Conservation (phyloP, 176 grass and related monocot genomes). For the Avena atlantica region DNA sequence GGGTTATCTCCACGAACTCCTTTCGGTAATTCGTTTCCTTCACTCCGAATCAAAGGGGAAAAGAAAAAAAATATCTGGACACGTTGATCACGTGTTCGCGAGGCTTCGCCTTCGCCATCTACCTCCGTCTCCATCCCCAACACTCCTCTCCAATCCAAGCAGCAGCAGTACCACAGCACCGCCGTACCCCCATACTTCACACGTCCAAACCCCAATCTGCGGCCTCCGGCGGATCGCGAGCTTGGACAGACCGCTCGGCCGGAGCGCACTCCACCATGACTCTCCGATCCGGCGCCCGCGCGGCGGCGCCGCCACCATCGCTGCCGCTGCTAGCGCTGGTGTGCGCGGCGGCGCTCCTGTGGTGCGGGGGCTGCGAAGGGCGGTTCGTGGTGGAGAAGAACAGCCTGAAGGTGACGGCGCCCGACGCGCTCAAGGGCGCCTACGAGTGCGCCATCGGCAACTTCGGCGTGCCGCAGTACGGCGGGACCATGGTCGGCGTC, state of each 20-base stretch:
- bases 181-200: not conserved
- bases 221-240: not conserved
- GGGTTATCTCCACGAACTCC: not conserved
- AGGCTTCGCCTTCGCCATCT: constrained; percentile 19
- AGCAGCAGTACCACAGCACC: not conserved
- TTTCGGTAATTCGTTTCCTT: not conserved
- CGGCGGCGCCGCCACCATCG: not conserved
- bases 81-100: constrained; percentile 26
- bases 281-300: not conserved
- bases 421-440: constrained; percentile 60
- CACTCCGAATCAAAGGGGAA: not conserved
- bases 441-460: constrained; percentile 88
- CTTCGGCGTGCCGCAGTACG: constrained; percentile 79
- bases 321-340: constrained; percentile 40
- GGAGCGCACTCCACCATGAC: constrained; percentile 21
- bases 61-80: not conserved
- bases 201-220: not conserved
- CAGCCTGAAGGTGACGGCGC: constrained; percentile 73
- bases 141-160: constrained; percentile 1
- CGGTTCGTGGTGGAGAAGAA: constrained; percentile 85
- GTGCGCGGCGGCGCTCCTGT: constrained; percentile 50
- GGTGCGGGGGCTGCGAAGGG: constrained; percentile 43
- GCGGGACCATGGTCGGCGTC: constrained; percentile 76
- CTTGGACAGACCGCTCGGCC: not conserved
- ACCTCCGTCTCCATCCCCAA: constrained; percentile 4